Evolutionary conservation across 768 basidiomycete genomes (phyloP), one percentile per base, ranked within the genome.

Genomic region (Agrocybe praecox): DNA sequence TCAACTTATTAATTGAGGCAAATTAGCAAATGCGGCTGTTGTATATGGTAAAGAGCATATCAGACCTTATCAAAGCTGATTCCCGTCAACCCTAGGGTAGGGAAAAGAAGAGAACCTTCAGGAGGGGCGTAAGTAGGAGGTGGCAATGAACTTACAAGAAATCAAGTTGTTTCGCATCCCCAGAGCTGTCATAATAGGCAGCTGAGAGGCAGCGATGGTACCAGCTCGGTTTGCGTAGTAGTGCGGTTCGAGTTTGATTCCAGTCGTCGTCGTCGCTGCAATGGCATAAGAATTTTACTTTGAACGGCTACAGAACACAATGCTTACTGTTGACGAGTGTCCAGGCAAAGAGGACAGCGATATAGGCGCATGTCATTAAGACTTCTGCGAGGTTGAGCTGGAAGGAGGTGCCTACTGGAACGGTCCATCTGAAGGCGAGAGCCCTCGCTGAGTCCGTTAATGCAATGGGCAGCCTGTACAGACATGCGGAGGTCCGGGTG

Each of bases 151-250:
- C 72, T 51, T 22, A 75, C 75, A 69, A 4, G 72, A 71, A 32
- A 76, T 64, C 15, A 84, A 64, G 55, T 87, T 87, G 67, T 88
- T 87, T 24, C 82, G 83, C 58, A 81, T 82, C 1, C 83, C 84
- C 22, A 89, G 76, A 2, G 78, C 84, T 15, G 79, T 75, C 63
- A 87, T 72, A 18, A 88, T 71, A 1, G 85, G 81, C 0, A 84
- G 67, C 65, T 88, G 84, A 36, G 72, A 72, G 15, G 73, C 66
- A 1, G 77, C 82, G 21, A 84, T 74, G 24, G 69, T 67, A 0
- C 74, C 80, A 1, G 77, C 72, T 23, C 77, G 71, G 55, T 81
- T 76, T 24, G 70, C 72, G 59, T 68, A 77, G 59, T 77, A 77
- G 49, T 71, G 66, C 0, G 75, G 71, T 55, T 74, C 74, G 19